phyloP scores from a whole-genome alignment of 2,329 filamentous ascomycete species.

The Camillea tinctor region DNA sequence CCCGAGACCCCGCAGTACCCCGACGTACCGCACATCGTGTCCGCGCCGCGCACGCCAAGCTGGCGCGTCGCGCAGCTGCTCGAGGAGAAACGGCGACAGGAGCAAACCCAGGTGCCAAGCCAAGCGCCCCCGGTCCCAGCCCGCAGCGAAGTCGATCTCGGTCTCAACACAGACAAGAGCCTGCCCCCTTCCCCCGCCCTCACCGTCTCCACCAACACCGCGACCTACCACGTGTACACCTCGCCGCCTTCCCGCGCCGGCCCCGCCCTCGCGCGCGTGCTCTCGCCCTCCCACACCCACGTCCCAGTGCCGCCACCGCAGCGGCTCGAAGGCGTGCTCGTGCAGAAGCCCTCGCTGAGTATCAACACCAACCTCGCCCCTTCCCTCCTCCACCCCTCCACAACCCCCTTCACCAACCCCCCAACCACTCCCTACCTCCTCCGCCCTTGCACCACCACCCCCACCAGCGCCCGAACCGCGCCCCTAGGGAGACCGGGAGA shows the following conservation, averaged over 20 bases:
- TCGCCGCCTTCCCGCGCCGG: background rate
- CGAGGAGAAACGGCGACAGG: background rate
- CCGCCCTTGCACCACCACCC: too few species aligned
- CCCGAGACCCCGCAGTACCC: slow-evolving; percentile 3
- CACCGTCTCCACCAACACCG: background rate
- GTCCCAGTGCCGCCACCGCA: slow-evolving; percentile 8
- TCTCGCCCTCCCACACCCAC: slow-evolving; percentile 5
- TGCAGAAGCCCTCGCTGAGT: too few species aligned
- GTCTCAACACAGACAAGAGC: too few species aligned
- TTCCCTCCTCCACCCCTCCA: background rate
- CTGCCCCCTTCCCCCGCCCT: too few species aligned
- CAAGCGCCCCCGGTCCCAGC: background rate
- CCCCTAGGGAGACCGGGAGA: background rate
- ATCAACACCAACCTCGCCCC: too few species aligned
- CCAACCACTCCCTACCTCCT: too few species aligned
- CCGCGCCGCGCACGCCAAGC: slow-evolving; percentile 9
- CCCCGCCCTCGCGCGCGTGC: slow-evolving; percentile 3
- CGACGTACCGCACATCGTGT: slow-evolving; percentile 9
- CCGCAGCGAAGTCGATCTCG: too few species aligned
- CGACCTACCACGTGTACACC: slow-evolving; percentile 3
- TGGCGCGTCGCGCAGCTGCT: slow-evolving; percentile 1
- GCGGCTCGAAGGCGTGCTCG: slow-evolving; percentile 8
- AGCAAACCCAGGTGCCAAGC: background rate
- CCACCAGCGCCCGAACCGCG: too few species aligned
- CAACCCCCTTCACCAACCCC: too few species aligned